phyloP scores from a whole-genome alignment of 2,329 filamentous ascomycete genomes.

The Epichloe baconii region DNA sequence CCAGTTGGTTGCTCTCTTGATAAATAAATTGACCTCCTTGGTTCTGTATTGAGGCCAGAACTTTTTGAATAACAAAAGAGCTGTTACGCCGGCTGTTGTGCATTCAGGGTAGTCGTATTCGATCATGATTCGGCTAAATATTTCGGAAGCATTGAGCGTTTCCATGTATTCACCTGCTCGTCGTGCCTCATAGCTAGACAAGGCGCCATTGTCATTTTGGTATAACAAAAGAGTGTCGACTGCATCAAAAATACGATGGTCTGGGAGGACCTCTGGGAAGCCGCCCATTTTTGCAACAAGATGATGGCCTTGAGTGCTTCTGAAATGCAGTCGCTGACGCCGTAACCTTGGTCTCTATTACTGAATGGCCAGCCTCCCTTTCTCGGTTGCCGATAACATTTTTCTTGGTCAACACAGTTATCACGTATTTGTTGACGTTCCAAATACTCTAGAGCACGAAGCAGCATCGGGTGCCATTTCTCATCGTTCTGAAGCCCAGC shows the following conservation, averaged over 20 bases:
- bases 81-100: slow-evolving; percentile 87
- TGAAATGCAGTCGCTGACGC: slow-evolving; percentile 86
- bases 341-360: slow-evolving; percentile 84
- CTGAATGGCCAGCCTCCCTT: slow-evolving; percentile 97
- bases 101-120: slow-evolving; percentile 98
- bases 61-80: slow-evolving; percentile 67
- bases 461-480: slow-evolving; percentile 72
- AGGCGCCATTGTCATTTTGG: slow-evolving; percentile 76
- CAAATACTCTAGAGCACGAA: slow-evolving; percentile 70
- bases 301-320: slow-evolving; percentile 83
- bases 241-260: slow-evolving; percentile 71
- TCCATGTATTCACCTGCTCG: slow-evolving; percentile 70
- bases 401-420: slow-evolving; percentile 61
- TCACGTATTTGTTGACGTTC: slow-evolving; percentile 86
- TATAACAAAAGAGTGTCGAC: slow-evolving; percentile 85
- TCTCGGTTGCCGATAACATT: slow-evolving; percentile 77
- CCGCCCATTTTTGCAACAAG: slow-evolving; percentile 64
- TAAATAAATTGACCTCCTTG: slow-evolving; percentile 60
- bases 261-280: slow-evolving; percentile 61
- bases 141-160: slow-evolving; percentile 84
- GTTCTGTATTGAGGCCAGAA: slow-evolving; percentile 71
- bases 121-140: slow-evolving; percentile 95
- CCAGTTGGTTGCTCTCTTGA: slow-evolving; percentile 62
- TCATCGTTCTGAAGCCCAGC: slow-evolving; percentile 65
- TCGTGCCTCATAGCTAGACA: slow-evolving; percentile 78